Evolutionary conservation across 495 filamentous ascomycete species (phyloP), one percentile per base, ranked within the genome.

Genomic region (Xylaria cubensis): DNA sequence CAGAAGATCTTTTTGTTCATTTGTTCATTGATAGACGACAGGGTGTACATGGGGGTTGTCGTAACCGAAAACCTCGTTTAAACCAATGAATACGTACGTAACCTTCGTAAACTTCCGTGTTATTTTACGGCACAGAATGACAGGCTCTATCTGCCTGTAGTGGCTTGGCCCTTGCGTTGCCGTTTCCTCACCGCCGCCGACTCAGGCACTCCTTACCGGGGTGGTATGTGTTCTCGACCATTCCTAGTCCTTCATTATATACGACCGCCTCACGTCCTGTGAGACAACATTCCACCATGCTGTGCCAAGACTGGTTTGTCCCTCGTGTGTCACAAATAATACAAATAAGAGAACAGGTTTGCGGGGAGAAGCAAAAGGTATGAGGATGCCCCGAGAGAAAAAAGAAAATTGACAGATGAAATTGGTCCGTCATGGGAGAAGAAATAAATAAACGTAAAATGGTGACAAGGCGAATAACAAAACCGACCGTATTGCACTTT

Each of bases 71-170:
- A 71, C 58, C 69, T 62, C 69, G n/a, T 65, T 48, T 71, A 41
- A 74, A 77, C 77, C 74, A 77, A 77, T 77, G 74, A 64, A 71
- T 64, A 64, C 58, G 55, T 71, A 73, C 77, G 74, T 79, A 72
- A 79, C 75, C 70, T 77, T 79, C 77, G 77, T 79, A 73, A 78
- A 72, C 64, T 74, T 74, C 70, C 74, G 72, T 68, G 65, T 77
- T 70, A 53, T 71, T 56, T 71, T 71, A 72, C 69, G 51, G 61
- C 42, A 34, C 36, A 58, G 48, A 71, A 48, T 39, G 70, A 65
- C 15, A 56, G 32, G n/a, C 44, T 64, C 42, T 41, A 26, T 44
- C 36, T 50, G 34, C 48, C 69, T 24, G 36, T 39, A 51, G 41
- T 48, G 24, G 50, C 69, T 58, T 58, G 34, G 46, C 58, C 68